Evolutionary conservation across 371 early-diverging fungal genomes (phyloP).

Genomic region (Mortierella sp.): DNA sequence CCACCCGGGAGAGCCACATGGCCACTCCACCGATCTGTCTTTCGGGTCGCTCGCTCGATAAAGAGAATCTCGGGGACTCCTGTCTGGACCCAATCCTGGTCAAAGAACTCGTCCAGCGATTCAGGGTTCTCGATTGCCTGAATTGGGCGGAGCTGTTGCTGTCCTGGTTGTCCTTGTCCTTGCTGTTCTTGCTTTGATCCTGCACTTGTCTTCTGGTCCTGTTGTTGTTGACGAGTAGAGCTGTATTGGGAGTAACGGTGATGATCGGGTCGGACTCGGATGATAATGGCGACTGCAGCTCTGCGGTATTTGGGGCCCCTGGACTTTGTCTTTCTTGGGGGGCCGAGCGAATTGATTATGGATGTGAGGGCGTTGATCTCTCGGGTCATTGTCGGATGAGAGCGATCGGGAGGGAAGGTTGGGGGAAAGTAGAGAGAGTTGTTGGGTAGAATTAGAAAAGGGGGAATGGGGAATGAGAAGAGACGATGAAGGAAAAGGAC

Average conservation of each 20-base stretch:
- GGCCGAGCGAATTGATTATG: slow-evolving; percentile 50
- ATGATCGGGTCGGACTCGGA: slow-evolving; percentile 48
- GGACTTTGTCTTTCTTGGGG: slow-evolving; percentile 43
- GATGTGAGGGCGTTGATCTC: slow-evolving; percentile 40
- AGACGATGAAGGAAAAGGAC: no score
- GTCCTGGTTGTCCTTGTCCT: slow-evolving; percentile 14
- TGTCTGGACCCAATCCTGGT: slow-evolving; percentile 42
- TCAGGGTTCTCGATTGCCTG: slow-evolving; percentile 48
- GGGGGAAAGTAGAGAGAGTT: not conserved
- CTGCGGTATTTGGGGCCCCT: slow-evolving; percentile 45
- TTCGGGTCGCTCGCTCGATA: slow-evolving; percentile 73
- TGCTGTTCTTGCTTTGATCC: not conserved
- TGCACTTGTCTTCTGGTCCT: not conserved
- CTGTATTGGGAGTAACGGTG: slow-evolving; percentile 35
- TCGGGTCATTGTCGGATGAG: slow-evolving; percentile 30
- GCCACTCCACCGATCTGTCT: slow-evolving; percentile 81
- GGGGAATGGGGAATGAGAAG: not conserved
- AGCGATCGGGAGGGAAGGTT: not conserved
- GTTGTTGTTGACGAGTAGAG: slow-evolving; percentile 14
- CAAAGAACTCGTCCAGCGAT: slow-evolving; percentile 42
- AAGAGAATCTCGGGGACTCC: slow-evolving; percentile 74
- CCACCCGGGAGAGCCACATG: slow-evolving; percentile 86
- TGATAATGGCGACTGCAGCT: slow-evolving; percentile 57
- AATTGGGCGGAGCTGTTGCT: slow-evolving; percentile 39
- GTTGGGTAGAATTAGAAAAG: not conserved